Percentiles rank a stretch among this genome's conserved stretches.
These are phyloP conservation scores for Cyberlindnera meyerae DNA, from an alignment of 805 yeast species.

Conservation along the genomic window DNA sequence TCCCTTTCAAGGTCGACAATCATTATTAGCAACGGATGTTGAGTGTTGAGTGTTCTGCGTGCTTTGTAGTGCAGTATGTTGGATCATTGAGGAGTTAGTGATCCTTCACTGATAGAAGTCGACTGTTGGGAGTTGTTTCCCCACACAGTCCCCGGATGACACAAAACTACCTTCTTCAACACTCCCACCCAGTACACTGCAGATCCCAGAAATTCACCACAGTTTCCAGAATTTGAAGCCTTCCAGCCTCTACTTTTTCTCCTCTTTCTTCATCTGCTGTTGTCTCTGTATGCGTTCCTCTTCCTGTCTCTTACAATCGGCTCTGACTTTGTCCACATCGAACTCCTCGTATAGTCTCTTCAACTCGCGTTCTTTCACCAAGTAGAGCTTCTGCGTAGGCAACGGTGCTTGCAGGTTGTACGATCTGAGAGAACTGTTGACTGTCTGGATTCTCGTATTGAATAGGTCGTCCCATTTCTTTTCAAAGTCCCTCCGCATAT, in stretches of 20 bases:
- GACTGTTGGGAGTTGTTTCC: too few species aligned
- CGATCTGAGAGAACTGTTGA: constrained; percentile 49
- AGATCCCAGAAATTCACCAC: too few species aligned
- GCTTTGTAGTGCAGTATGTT: too few species aligned
- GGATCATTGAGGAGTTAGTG: too few species aligned
- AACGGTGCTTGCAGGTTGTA: constrained; percentile 63
- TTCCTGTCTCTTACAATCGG: constrained; percentile 1
- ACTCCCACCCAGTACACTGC: too few species aligned
- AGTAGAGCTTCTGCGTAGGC: constrained; percentile 52
- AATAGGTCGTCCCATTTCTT: constrained; percentile 18
- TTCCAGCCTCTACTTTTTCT: not conserved
- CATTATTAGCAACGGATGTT: too few species aligned
- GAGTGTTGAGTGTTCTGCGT: too few species aligned
- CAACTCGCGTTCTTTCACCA: constrained; percentile 41
- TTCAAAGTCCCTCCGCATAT: constrained; percentile 17
- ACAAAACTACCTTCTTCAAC: too few species aligned
- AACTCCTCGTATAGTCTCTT: constrained; percentile 33
- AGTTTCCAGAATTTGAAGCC: constrained; percentile 4
- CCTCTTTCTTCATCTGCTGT: not conserved
- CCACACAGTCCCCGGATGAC: too few species aligned
- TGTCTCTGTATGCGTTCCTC: not conserved
- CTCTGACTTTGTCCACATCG: constrained; percentile 13
- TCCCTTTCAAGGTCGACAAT: too few species aligned
- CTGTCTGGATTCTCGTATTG: constrained; percentile 30
- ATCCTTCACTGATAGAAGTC: too few species aligned